Conservation (phyloP, 2,329 filamentous ascomycete genomes). For the Neopestalotiopsis sp. region DNA sequence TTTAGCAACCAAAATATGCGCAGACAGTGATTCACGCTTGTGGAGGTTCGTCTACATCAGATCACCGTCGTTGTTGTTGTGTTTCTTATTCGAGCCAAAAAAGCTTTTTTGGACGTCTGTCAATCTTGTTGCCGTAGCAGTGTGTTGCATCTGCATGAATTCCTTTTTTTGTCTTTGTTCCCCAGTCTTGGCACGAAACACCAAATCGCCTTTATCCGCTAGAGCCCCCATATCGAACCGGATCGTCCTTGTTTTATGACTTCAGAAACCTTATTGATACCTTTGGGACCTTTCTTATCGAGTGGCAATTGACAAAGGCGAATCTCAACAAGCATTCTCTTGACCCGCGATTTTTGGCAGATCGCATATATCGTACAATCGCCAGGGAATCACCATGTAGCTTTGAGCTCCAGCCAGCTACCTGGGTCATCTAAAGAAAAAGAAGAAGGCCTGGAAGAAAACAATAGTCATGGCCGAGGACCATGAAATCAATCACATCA, state of each 20-base stretch:
- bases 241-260: background rate
- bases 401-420: background rate
- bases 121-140: background rate
- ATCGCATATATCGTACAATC: background rate
- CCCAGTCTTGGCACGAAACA: background rate
- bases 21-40: too few species aligned
- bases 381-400: background rate
- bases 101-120: background rate
- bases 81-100: background rate
- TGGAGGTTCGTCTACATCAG: background rate
- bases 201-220: background rate
- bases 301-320: background rate
- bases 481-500: background rate
- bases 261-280: background rate
- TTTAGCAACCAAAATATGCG: too few species aligned
- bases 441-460: background rate
- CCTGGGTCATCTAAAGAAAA: background rate
- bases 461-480: background rate
- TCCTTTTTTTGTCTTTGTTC: constrained; percentile 2
- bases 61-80: background rate
- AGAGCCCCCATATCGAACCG: background rate
- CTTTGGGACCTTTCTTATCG: background rate
- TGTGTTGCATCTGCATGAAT: background rate
- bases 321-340: background rate
- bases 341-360: background rate